Conservation (phyloP, 73 alveolate genomes). For the Stentor roeselii region DNA sequence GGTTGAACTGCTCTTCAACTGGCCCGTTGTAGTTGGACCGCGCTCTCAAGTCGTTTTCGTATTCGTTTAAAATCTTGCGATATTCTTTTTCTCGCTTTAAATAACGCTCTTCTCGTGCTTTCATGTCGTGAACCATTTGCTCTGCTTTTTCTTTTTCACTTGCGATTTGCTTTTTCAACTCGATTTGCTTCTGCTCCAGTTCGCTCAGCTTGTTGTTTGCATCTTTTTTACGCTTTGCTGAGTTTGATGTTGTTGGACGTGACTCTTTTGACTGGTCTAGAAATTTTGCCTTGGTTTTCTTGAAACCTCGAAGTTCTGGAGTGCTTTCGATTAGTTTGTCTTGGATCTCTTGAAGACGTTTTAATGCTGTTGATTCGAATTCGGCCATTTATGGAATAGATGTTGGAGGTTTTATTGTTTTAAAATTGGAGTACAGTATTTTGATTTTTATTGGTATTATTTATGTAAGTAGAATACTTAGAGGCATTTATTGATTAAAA, state of each 20-base stretch:
- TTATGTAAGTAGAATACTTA: too few species aligned
- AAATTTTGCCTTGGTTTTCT: constrained; percentile 8
- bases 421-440: too few species aligned
- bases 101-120: constrained; percentile 62
- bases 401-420: too few species aligned
- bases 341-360: constrained; percentile 23
- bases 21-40: constrained; percentile 57
- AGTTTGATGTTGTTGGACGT: constrained; percentile 18
- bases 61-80: constrained; percentile 58
- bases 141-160: constrained; percentile 45
- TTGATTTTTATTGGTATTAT: too few species aligned
- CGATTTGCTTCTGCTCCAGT: background rate
- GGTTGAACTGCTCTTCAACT: constrained; percentile 34
- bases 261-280: constrained; percentile 25
- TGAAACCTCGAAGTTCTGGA: background rate
- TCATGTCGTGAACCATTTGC: constrained; percentile 53
- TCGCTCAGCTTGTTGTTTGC: background rate
- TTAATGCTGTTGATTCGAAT: background rate
- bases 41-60: constrained; percentile 59
- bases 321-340: constrained; percentile 20
- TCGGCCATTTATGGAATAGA: too few species aligned
- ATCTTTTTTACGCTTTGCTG: background rate
- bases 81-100: constrained; percentile 67
- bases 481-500: too few species aligned
- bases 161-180: constrained; percentile 20